Evolutionary conservation across 2,329 filamentous ascomycete species (phyloP).

Genomic region (Fusarium duplospermum): DNA sequence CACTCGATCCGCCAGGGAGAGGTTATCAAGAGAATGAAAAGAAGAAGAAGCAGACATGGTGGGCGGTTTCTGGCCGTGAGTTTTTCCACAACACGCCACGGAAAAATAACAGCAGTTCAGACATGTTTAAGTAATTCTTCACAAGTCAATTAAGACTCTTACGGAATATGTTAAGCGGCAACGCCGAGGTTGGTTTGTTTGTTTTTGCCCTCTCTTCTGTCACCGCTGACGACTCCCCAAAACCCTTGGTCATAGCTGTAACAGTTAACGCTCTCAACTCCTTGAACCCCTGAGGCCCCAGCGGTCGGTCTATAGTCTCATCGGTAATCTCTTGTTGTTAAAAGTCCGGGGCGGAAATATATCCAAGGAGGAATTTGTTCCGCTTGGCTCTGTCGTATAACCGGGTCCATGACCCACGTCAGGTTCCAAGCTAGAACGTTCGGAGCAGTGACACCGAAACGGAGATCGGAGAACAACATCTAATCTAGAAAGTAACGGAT

Average conservation of each 20-base stretch:
- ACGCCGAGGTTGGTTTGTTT: not conserved
- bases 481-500: not conserved
- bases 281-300: not conserved
- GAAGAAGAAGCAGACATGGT: constrained; percentile 26
- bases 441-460: not conserved
- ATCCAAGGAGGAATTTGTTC: not conserved
- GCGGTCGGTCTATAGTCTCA: not conserved
- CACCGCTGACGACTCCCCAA: not conserved
- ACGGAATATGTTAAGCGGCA: not conserved
- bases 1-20: constrained; percentile 27
- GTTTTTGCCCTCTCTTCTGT: not conserved
- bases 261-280: not conserved
- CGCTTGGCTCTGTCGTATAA: not conserved
- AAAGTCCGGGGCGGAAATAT: not conserved
- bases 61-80: not conserved
- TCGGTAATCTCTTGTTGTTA: not conserved
- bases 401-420: not conserved
- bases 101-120: not conserved
- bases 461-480: not conserved
- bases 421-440: not conserved
- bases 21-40: constrained; percentile 22
- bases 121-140: not conserved
- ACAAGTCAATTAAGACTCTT: not conserved
- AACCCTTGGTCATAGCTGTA: not conserved
- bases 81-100: not conserved